phyloP scores from a whole-genome alignment of 352 stramenopile genomes.

The Phytophthora sp. region DNA sequence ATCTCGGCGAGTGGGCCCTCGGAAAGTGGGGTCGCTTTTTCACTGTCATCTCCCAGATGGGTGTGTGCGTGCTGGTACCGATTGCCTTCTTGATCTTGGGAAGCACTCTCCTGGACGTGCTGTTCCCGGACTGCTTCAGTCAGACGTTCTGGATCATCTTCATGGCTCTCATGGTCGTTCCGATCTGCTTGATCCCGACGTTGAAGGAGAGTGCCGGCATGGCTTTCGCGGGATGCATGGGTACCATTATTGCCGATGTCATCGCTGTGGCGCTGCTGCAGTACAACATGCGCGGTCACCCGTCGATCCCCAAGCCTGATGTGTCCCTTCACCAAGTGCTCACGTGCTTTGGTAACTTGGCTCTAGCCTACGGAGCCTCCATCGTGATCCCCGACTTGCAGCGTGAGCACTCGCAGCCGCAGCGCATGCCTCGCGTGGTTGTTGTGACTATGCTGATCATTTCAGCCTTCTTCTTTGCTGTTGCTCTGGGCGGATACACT shows the following conservation, averaged over 20 bases:
- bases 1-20: slow-evolving; percentile 22
- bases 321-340: slow-evolving; percentile 23
- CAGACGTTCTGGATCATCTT: slow-evolving; percentile 37
- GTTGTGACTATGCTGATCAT: slow-evolving; percentile 20
- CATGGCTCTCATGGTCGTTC: slow-evolving; percentile 24
- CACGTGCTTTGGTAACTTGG: slow-evolving; percentile 24
- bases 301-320: slow-evolving; percentile 12
- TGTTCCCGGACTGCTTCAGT: slow-evolving; percentile 29
- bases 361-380: slow-evolving; percentile 21
- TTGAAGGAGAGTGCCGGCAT: slow-evolving; percentile 22
- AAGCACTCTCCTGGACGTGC: slow-evolving; percentile 19
- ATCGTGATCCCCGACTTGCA: slow-evolving; percentile 27
- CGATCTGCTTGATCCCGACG: slow-evolving; percentile 20
- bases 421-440: slow-evolving; percentile 27
- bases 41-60: slow-evolving; percentile 29
- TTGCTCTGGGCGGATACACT: slow-evolving; percentile 19
- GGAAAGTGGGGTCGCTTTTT: slow-evolving; percentile 30
- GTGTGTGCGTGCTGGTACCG: slow-evolving; percentile 22
- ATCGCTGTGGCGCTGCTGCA: slow-evolving; percentile 19
- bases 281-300: slow-evolving; percentile 28
- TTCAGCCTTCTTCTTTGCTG: slow-evolving; percentile 22
- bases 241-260: slow-evolving; percentile 28
- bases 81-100: slow-evolving; percentile 32
- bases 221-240: slow-evolving; percentile 20
- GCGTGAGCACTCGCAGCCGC: slow-evolving; percentile 21